Conservation (phyloP, 2,329 filamentous ascomycete genomes). For the Apiospora saccharicola region DNA sequence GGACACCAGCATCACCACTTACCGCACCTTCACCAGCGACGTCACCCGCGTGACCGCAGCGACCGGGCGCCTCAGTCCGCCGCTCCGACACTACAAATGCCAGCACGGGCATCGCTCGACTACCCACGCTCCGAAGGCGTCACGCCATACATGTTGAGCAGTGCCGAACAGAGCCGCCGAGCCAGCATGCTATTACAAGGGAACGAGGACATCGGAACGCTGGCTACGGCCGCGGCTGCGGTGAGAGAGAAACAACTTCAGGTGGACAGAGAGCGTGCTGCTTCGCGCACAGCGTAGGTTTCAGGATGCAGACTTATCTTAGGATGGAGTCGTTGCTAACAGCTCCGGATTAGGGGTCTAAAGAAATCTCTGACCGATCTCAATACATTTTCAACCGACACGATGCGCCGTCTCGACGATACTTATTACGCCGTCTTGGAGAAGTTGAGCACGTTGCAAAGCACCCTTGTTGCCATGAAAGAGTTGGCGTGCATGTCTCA, state of each 20-base stretch:
- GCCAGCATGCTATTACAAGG: slow-evolving; percentile 48
- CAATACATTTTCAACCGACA: slow-evolving; percentile 65
- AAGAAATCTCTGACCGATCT: slow-evolving; percentile 62
- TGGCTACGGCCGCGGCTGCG: slow-evolving; percentile 32
- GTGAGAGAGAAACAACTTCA: slow-evolving; percentile 48
- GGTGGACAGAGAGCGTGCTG: slow-evolving; percentile 51
- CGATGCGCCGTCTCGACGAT: slow-evolving; percentile 73
- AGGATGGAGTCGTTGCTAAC: neutral
- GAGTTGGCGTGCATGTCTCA: slow-evolving; percentile 70
- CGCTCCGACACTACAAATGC: slow-evolving; percentile 34
- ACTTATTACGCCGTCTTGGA: slow-evolving; percentile 78
- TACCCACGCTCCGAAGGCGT: slow-evolving; percentile 53
- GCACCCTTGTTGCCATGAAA: slow-evolving; percentile 69
- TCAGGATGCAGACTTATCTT: neutral
- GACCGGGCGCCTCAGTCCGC: slow-evolving; percentile 36
- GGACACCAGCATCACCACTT: slow-evolving; percentile 46
- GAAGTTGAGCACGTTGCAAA: slow-evolving; percentile 69
- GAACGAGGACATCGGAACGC: slow-evolving; percentile 32
- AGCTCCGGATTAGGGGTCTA: slow-evolving; percentile 51
- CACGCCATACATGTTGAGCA: slow-evolving; percentile 49
- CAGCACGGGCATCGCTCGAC: slow-evolving; percentile 52
- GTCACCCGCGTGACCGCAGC: slow-evolving; percentile 43
- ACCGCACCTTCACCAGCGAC: slow-evolving; percentile 44
- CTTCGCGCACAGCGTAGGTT: slow-evolving; percentile 51
- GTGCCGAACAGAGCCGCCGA: slow-evolving; percentile 52